Evolutionary conservation across 306 rosid species (phyloP).

Genomic region (Vigna mungo): DNA sequence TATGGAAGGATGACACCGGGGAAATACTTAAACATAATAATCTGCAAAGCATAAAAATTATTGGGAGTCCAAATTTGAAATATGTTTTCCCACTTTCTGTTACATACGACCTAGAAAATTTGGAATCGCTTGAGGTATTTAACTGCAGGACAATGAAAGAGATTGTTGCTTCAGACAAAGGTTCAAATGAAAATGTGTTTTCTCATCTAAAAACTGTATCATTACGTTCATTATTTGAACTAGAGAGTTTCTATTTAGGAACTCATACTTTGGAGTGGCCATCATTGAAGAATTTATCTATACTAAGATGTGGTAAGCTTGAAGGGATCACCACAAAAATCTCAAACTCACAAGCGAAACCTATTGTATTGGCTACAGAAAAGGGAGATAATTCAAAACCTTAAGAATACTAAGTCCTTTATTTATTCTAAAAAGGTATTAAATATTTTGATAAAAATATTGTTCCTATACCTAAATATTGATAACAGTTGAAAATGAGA

Average conservation of each 20-base stretch:
- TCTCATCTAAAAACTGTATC: too few relatives aligned
- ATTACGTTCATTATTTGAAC: background rate
- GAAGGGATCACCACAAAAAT: constrained; percentile 14
- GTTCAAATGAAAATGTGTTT: too few relatives aligned
- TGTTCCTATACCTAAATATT: background rate
- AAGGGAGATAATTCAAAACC: constrained; percentile 12
- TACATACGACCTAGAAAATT: constrained; percentile 17
- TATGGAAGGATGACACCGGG: constrained; percentile 31
- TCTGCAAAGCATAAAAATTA: background rate
- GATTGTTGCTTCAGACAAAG: too few relatives aligned
- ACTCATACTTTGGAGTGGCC: constrained; percentile 11
- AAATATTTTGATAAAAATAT: background rate
- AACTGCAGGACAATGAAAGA: too few relatives aligned
- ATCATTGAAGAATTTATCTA: background rate
- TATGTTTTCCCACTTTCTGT: constrained; percentile 43
- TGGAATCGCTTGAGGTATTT: background rate
- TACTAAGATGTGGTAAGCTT: background rate
- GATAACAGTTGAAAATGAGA: too few relatives aligned
- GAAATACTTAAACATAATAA: constrained; percentile 10
- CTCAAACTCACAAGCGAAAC: constrained; percentile 16
- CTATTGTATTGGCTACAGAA: background rate
- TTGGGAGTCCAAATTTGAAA: background rate
- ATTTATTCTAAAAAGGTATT: background rate
- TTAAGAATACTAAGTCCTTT: too few relatives aligned
- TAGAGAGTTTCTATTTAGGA: background rate